Conservation (phyloP, 2,329 filamentous ascomycete genomes). For the Dactylellina drechsleri region DNA sequence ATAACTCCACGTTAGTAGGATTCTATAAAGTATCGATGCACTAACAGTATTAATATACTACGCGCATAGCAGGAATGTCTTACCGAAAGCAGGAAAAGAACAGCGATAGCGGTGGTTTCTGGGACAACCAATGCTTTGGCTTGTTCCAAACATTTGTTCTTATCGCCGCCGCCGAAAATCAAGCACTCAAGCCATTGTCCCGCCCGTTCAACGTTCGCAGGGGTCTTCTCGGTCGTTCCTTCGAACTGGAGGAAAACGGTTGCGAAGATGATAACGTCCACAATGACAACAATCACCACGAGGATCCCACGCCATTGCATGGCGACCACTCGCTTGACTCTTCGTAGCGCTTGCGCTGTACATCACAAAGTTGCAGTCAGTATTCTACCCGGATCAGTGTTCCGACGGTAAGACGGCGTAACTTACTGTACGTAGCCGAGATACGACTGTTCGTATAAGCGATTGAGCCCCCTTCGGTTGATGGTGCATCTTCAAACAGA, state of each 20-base stretch:
- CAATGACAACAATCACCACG: conserved; percentile 87
- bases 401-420: conserved; percentile 60
- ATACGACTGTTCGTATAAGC: conserved; percentile 78
- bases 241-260: conserved; percentile 84
- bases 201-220: conserved; percentile 69
- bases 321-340: conserved; percentile 84
- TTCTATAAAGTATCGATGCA: no score
- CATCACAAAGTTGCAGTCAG: conserved; percentile 64
- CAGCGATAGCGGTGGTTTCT: conserved; percentile 79
- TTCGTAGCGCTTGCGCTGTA: conserved; percentile 85
- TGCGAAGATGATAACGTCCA: conserved; percentile 93
- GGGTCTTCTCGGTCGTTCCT: conserved; percentile 74
- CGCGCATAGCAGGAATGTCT: conserved; percentile 60
- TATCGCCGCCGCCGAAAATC: conserved; percentile 68
- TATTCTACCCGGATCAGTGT: not conserved
- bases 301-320: conserved; percentile 94
- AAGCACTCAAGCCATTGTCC: conserved; percentile 78
- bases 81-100: conserved; percentile 83
- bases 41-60: conserved; percentile 17
- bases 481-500: conserved; percentile 64
- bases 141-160: conserved; percentile 72
- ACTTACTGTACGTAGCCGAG: conserved; percentile 53
- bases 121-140: conserved; percentile 74
- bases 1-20: conserved; percentile 34
- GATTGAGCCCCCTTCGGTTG: conserved; percentile 73